phyloP scores from a whole-genome alignment of 2,329 filamentous ascomycete species.

The Botryotinia convoluta region DNA sequence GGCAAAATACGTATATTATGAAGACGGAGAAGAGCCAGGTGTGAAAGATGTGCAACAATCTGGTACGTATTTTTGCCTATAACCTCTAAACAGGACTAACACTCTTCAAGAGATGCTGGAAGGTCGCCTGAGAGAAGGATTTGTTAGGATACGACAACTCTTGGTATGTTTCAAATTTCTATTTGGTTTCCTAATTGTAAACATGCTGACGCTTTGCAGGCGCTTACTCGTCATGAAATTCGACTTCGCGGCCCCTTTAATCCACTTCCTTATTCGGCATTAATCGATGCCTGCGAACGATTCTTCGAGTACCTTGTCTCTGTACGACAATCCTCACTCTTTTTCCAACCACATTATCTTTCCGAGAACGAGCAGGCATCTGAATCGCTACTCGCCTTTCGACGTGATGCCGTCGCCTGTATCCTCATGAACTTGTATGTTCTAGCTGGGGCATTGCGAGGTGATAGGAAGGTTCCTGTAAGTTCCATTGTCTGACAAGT shows the following conservation, averaged over 20 bases:
- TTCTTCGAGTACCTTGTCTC: constrained; percentile 60
- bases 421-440: constrained; percentile 58
- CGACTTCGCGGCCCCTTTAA: constrained; percentile 57
- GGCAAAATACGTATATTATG: constrained; percentile 58
- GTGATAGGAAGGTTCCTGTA: constrained; percentile 48
- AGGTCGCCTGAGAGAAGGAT: constrained; percentile 57
- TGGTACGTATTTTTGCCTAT: constrained; percentile 21
- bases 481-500: constrained; percentile 1
- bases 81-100: constrained; percentile 19
- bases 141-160: constrained; percentile 56
- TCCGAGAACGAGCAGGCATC: constrained; percentile 50
- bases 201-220: constrained; percentile 30
- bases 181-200: not conserved
- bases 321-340: constrained; percentile 56
- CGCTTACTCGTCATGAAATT: constrained; percentile 58
- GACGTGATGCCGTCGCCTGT: constrained; percentile 56
- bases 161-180: constrained; percentile 36
- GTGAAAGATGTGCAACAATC: constrained; percentile 51
- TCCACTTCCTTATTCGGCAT: constrained; percentile 53
- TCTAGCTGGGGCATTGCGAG: constrained; percentile 53
- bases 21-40: constrained; percentile 51
- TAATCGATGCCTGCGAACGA: constrained; percentile 54
- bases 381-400: constrained; percentile 48
- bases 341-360: constrained; percentile 54
- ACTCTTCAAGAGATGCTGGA: constrained; percentile 51